Conservation (phyloP, 371 early-diverging fungal genomes). For the Catenaria anguillulae region DNA sequence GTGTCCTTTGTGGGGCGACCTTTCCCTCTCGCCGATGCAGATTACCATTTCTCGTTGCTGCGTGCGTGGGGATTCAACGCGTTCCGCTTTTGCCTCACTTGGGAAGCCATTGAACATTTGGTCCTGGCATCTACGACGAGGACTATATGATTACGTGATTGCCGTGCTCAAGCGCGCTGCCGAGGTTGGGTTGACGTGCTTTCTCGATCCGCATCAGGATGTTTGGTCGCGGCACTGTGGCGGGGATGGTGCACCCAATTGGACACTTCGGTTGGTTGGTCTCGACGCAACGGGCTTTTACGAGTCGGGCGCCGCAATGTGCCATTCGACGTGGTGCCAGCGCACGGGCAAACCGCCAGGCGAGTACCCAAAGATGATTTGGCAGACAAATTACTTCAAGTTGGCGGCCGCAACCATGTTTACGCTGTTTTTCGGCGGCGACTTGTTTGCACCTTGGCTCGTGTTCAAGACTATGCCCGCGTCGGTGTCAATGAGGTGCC, state of each 20-base stretch:
- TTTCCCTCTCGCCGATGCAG: conserved; percentile 65
- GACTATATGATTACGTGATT: conserved; percentile 12
- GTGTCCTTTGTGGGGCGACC: conserved; percentile 56
- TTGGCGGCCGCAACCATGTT: conserved; percentile 72
- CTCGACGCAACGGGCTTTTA: conserved; percentile 45
- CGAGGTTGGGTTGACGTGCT: conserved; percentile 5
- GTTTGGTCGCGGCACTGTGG: conserved; percentile 58
- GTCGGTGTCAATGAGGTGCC: too few species aligned
- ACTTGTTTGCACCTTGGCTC: conserved; percentile 46
- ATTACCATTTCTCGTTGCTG: conserved; percentile 57
- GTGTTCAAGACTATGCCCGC: too few species aligned
- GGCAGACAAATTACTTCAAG: conserved; percentile 74
- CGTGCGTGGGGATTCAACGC: conserved; percentile 64
- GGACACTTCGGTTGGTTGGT: conserved; percentile 63
- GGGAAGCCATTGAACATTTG: conserved; percentile 75
- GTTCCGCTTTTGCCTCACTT: conserved; percentile 55
- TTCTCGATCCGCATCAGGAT: conserved; percentile 17
- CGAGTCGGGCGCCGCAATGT: conserved; percentile 51
- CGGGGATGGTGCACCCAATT: conserved; percentile 73
- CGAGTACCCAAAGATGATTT: conserved; percentile 61
- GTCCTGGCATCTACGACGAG: conserved; percentile 28
- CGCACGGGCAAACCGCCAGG: conserved; percentile 25
- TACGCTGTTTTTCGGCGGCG: conserved; percentile 66
- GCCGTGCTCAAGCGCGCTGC: conserved; percentile 5
- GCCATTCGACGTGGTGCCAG: conserved; percentile 30